phyloP scores from a whole-genome alignment of 352 stramenopile genomes.

The Aphanomyces cochlioides region DNA sequence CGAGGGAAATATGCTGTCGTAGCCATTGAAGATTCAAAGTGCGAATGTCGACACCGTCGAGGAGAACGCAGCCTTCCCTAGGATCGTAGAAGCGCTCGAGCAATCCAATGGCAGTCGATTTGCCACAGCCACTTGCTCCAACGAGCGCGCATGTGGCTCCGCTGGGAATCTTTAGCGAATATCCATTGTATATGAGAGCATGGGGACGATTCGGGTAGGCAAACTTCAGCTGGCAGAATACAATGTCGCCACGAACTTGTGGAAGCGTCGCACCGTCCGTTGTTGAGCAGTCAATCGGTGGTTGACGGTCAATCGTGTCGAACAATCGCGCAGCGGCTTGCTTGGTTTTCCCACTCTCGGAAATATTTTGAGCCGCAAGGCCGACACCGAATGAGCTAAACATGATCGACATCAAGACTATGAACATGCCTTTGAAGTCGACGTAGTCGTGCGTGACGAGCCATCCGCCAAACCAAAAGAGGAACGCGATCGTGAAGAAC shows the following conservation, averaged over 20 bases:
- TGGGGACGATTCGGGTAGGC: slow-evolving; percentile 84
- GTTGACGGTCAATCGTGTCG: slow-evolving; percentile 47
- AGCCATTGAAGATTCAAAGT: slow-evolving; percentile 53
- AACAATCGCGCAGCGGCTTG: slow-evolving; percentile 43
- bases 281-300: slow-evolving; percentile 35
- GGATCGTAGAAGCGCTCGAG: slow-evolving; percentile 81
- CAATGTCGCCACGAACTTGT: slow-evolving; percentile 39
- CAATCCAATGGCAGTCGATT: slow-evolving; percentile 79
- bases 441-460: slow-evolving; percentile 52
- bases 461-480: slow-evolving; percentile 67
- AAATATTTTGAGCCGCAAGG: slow-evolving; percentile 35
- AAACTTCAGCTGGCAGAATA: slow-evolving; percentile 89
- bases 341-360: slow-evolving; percentile 39
- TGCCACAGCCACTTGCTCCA: slow-evolving; percentile 78
- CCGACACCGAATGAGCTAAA: slow-evolving; percentile 43
- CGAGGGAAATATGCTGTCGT: slow-evolving; percentile 46
- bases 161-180: slow-evolving; percentile 61
- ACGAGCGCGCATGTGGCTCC: slow-evolving; percentile 85
- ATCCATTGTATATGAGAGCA: slow-evolving; percentile 61
- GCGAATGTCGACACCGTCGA: slow-evolving; percentile 70
- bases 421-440: slow-evolving; percentile 70
- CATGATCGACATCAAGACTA: slow-evolving; percentile 67
- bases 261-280: slow-evolving; percentile 23
- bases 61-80: slow-evolving; percentile 44
- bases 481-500: slow-evolving; percentile 57